Evolutionary conservation across 1,139 yeast genomes (phyloP).

Genomic region (Sugiyamaella neomexicana): DNA sequence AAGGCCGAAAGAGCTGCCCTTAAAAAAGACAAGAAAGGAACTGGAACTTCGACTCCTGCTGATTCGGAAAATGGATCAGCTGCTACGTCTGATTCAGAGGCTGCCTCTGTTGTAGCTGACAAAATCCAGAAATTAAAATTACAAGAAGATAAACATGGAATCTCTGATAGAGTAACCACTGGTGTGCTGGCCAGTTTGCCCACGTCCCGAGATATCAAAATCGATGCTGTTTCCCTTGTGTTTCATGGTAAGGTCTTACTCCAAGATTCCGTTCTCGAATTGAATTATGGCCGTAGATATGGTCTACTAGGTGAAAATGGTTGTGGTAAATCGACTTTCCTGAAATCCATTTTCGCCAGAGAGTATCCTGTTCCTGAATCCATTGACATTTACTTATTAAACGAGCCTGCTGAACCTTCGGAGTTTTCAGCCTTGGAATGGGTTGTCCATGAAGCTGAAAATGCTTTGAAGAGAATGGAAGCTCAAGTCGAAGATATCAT

Average conservation of each 20-base stretch:
- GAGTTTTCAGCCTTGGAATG: conserved; percentile 92
- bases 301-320: conserved; percentile 94
- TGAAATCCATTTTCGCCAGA: conserved; percentile 90
- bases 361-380: conserved; percentile 93
- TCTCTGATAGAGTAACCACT: conserved; percentile 96
- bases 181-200: conserved; percentile 90
- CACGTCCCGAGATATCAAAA: conserved; percentile 92
- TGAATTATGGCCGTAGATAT: conserved; percentile 96
- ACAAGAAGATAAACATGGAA: conserved; percentile 90
- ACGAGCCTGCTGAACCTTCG: conserved; percentile 96
- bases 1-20: conserved; percentile 66
- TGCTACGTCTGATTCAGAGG: conserved; percentile 37
- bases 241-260: conserved; percentile 97
- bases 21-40: conserved; percentile 59
- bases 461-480: conserved; percentile 87
- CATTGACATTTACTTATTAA: conserved; percentile 87
- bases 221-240: conserved; percentile 83
- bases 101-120: conserved; percentile 49
- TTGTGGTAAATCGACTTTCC: conserved; percentile 95
- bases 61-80: conserved; percentile 40
- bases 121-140: conserved; percentile 83
- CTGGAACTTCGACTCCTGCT: conserved; percentile 37
- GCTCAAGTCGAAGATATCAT: conserved; percentile 86
- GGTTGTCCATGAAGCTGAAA: conserved; percentile 95
- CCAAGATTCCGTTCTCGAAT: conserved; percentile 87